These are phyloP conservation scores for Lupinus albus DNA, from an alignment of 306 rosid species.

Conservation along the genomic window DNA sequence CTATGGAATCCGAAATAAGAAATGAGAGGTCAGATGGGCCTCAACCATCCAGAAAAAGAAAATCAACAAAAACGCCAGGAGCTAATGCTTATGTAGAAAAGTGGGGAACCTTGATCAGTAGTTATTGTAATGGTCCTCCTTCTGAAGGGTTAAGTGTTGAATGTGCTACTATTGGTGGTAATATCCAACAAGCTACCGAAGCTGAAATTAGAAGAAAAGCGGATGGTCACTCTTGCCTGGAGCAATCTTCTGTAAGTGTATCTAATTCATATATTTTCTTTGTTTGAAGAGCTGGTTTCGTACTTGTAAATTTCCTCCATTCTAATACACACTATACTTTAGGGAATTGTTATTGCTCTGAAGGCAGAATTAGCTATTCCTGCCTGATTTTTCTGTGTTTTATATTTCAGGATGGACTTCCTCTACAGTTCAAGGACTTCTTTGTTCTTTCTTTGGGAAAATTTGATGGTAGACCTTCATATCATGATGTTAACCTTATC, in stretches of 20 bases:
- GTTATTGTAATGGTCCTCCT: conserved; percentile 53
- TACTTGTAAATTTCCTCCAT: conserved; percentile 3
- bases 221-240: conserved; percentile 43
- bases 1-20: conserved; percentile 62
- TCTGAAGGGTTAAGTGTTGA: conserved; percentile 52
- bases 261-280: conserved; percentile 28
- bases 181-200: conserved; percentile 49
- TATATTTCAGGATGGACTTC: conserved; percentile 79
- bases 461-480: conserved; percentile 74
- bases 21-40: conserved; percentile 65
- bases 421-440: conserved; percentile 88
- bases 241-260: conserved; percentile 60
- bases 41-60: conserved; percentile 67
- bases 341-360: conserved; percentile 18
- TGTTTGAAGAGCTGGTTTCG: conserved; percentile 27
- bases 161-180: conserved; percentile 48
- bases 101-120: conserved; percentile 49
- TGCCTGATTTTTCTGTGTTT: conserved; percentile 48
- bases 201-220: conserved; percentile 51
- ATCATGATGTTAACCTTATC: conserved; percentile 63
- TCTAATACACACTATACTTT: not conserved
- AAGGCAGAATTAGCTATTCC: conserved; percentile 33
- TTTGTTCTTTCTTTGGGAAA: conserved; percentile 85
- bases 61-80: conserved; percentile 48
- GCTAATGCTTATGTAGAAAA: conserved; percentile 74